Base-by-base conservation (phyloP, 768 basidiomycete genomes). In the Boletus rubescentipes region DNA sequence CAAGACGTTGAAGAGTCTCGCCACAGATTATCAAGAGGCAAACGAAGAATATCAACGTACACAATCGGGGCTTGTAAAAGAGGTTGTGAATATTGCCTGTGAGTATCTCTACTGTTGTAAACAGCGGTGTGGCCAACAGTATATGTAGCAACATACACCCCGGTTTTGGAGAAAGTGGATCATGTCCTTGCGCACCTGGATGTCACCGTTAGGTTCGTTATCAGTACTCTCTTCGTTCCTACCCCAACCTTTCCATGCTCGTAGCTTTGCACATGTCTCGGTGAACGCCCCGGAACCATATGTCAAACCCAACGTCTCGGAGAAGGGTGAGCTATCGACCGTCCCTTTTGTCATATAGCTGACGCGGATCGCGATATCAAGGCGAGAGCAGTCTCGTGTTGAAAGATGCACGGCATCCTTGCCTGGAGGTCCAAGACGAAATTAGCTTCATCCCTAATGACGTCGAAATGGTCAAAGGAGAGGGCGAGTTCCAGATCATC, bases 391-490 rank as follows among this genome's bases (percentile, higher is more conserved):
- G 85, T 65, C 76, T 98, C 11, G 70, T 91, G 37, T 76, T 98
- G 21, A 81, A 79, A 55, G 92, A 94, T 34, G 93, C 96, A 11
- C 79, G 97, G 23, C 97, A 99, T 73, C 97, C 97, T 14, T 98
- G 96, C 62, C 76, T 99, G 18, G 97, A 99, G 69, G 89, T 96
- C 5, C 94, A 98, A 66, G 96, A 98, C 46, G 97, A 93, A 37
- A 79, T 99, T 38, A 87, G 82, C 63, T 98, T 98, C 69, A 98
- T 99, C 61, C 80, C 95, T 2, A 99, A 98, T 66, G 92, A 98
- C 64, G 85, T 97, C 34, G 86, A 94, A 67, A 93, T 98, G 91
- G 82, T 89, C 43, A 93, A 93, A 75, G 86, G 91, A 84, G 77
- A 86, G 56, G 93, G 91, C 60, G 96, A 98, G 69, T 95, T 99